Evolutionary conservation across 805 yeast genomes (phyloP), one percentile per base, ranked within the genome.

Genomic region (Saccharomycopsis capsularis): DNA sequence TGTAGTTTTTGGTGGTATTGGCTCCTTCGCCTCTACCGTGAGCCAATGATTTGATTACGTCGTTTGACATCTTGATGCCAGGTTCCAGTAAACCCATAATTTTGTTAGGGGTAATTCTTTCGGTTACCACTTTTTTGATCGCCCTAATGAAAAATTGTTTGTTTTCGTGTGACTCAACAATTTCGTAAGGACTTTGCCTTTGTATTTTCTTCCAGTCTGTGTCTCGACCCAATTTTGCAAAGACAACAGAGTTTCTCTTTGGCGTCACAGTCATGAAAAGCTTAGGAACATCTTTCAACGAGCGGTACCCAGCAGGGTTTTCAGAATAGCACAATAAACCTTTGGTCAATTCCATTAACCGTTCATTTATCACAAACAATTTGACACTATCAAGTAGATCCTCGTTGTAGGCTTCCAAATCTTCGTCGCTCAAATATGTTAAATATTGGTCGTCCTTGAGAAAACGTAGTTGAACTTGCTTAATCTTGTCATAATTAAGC

Each of bases 381-480:
- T 44, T 46, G n/a, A 52, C 44, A 34, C 46, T 46, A 6, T 43
- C 49, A 9, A 46, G 16, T 7, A 52, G 25, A n/a, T 27, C 41
- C 7, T 34, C 27, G 30, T 50, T 41, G 29, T 38, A 52, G 13
- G n/a, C 29, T 32, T 49, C 35, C 18, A 50, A 32, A 23, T 52
- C 54, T 5, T 34, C 24, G 25, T 19, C 22, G 15, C 40, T 37
- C 19, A 46, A 19, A 13, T 23, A 39, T 16, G 42, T 44, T 32
- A 41, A 40, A 38, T 49, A 52, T 39, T 52, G 55, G 25, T 52
- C 46, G 40, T 52, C 47, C 23, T 47, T 43, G 18, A 46, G 41
- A n/a, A 52, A 50, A 11, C 24, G 38, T 25, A 50, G 34, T 34
- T 52, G 55, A 7, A 47, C 35, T 29, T 41, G 29, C 9, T 35